Base-by-base conservation (phyloP, 164 flowering plant genomes). In the Echeveria elegans region DNA sequence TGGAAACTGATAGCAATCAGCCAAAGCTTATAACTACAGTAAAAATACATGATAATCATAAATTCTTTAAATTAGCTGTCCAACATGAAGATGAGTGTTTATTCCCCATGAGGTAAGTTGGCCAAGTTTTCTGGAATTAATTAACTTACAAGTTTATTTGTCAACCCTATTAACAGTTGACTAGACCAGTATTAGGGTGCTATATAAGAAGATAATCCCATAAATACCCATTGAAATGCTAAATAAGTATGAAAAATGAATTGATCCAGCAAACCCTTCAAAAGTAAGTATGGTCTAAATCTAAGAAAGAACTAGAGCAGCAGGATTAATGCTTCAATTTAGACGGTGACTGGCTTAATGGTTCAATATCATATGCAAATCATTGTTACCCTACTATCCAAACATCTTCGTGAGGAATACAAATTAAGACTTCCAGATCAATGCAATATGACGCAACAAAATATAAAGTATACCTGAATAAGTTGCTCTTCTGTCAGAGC, bases 401-500 rank as follows among this genome's bases (percentile, higher is more conserved):
- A 47, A 19, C 53, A n/a, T n/a, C n/a, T n/a, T n/a, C n/a, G n/a
- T n/a, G 53, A 8, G n/a, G 53, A 48, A 48, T 5, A 9, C 5
- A 3, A n/a, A 19, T 48, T 26, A 30, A 34, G 64, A 61, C 5
- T 29, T 5, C 4, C 15, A 61, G 64, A 61, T 23, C 41, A 62
- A 28, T n/a, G 29, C n/a, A 53, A 16, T 14, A 21, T 16, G 40
- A 7, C n/a, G n/a, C n/a, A n/a, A n/a, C n/a, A 29, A 62, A 48
- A 24, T 40, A 26, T 7, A 26, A 18, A 32, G 30, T 5, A 40
- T 80, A 95, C 99, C 96, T 86, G 88, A 70, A 92, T 87, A 76
- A 95, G 99, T 72, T 95, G 99, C 71, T 87, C 90, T 74, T 92
- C 99, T 47, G 92, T 87, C 40, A 95, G 80, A 66, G 99, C 96